Conservation (phyloP, 306 rosid species). For the cucumber (Cucumis sativus) region DNA sequence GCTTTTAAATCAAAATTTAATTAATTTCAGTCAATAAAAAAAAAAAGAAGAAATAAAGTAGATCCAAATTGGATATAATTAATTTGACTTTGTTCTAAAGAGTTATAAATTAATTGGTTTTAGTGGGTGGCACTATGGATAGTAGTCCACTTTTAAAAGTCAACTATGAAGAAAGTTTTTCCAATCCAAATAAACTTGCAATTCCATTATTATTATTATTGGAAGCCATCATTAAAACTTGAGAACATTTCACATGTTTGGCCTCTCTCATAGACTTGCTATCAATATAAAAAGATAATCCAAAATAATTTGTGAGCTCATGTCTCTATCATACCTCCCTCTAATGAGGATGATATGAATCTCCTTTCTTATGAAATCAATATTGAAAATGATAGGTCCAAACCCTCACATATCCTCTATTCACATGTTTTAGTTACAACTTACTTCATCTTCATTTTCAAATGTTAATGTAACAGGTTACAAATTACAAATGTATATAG, state of each 20-base stretch:
- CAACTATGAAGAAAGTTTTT: background rate
- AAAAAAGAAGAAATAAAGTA: background rate
- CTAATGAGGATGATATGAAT: background rate
- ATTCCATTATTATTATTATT: background rate
- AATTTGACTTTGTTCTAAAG: background rate
- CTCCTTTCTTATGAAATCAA: background rate
- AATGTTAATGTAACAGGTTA: too few species aligned
- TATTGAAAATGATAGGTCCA: background rate
- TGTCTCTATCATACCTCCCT: background rate
- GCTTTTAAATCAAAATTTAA: background rate
- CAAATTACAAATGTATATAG: too few species aligned
- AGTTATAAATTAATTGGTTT: background rate
- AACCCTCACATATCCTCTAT: too few species aligned
- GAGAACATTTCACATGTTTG: background rate
- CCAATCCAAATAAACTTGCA: background rate
- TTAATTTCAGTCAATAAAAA: background rate
- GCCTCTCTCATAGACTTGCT: too few species aligned
- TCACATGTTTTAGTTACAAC: too few species aligned
- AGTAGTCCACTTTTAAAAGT: background rate
- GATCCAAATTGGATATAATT: background rate
- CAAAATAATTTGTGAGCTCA: background rate
- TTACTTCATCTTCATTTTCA: too few species aligned
- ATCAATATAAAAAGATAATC: background rate
- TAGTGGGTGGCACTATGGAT: slow-evolving; percentile 1
- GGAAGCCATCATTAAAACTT: slow-evolving; percentile 5